Evolutionary conservation across 768 basidiomycete species (phyloP).

Genomic region (Collybiopsis confluens): DNA sequence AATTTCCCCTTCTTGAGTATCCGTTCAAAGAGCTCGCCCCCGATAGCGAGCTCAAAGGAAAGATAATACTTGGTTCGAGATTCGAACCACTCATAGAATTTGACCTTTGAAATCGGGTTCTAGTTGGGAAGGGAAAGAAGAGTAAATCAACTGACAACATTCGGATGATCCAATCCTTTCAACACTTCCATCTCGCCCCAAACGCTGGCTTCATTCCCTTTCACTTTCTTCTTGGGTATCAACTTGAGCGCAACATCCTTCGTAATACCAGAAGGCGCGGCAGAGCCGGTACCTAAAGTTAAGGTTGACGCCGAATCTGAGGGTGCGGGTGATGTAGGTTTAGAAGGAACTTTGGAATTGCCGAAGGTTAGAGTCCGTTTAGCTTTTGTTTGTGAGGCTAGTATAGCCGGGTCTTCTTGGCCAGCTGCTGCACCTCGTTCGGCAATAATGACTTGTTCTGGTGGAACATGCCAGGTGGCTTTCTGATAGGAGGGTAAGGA

Average conservation of each 20-base stretch:
- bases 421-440: slow-evolving; percentile 46
- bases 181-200: slow-evolving; percentile 94
- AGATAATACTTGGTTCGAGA: slow-evolving; percentile 92
- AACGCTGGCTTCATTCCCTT: slow-evolving; percentile 83
- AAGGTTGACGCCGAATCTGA: slow-evolving; percentile 19
- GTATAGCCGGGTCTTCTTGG: slow-evolving; percentile 8
- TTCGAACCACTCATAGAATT: slow-evolving; percentile 97
- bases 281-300: slow-evolving; percentile 16
- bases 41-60: slow-evolving; percentile 89
- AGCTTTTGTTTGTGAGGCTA: slow-evolving; percentile 11
- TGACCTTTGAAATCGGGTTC: slow-evolving; percentile 51
- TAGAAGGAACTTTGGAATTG: slow-evolving; percentile 20
- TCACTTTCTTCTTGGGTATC: slow-evolving; percentile 94
- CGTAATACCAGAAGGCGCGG: slow-evolving; percentile 29
- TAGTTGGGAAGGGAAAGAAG: neutral
- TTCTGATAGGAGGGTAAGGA: too few relatives aligned
- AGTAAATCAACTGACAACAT: slow-evolving; percentile 53
- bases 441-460: slow-evolving; percentile 51
- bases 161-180: slow-evolving; percentile 84
- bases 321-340: slow-evolving; percentile 12
- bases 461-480: slow-evolving; percentile 76
- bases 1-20: slow-evolving; percentile 85
- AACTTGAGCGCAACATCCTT: slow-evolving; percentile 86
- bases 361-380: slow-evolving; percentile 14
- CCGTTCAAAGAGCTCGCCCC: slow-evolving; percentile 92